Percentiles rank a stretch among this genome's conserved stretches.
phyloP scores from a whole-genome alignment of 208 protist genomes.

The Acanthamoeba lenticulata region DNA sequence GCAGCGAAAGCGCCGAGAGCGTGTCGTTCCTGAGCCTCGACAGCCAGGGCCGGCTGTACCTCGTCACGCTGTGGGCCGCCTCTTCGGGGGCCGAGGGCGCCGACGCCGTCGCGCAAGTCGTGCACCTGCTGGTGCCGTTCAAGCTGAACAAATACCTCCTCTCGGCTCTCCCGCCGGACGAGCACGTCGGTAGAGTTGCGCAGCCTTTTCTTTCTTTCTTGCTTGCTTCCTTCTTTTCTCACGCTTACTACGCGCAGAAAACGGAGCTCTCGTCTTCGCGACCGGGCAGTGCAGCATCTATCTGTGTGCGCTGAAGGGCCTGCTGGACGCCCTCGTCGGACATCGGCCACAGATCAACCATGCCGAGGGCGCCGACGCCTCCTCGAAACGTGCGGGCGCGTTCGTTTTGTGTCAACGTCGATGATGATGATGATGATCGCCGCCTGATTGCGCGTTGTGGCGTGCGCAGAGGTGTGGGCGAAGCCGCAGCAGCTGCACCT shows the following conservation, averaged over 20 bases:
- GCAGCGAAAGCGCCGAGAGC: background rate
- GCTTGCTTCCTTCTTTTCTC: background rate
- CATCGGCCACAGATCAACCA: background rate
- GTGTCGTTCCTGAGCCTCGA: background rate
- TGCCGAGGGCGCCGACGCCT: background rate
- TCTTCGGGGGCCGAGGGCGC: background rate
- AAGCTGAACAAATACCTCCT: constrained; percentile 11
- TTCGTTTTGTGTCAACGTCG: background rate
- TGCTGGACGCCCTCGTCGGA: background rate
- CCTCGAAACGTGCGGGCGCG: background rate
- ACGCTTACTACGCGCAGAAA: background rate
- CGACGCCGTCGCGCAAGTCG: background rate
- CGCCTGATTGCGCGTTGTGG: background rate
- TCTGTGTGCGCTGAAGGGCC: background rate
- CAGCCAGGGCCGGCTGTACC: background rate
- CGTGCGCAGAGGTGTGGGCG: constrained; percentile 3
- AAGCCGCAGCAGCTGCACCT: constrained; percentile 41
- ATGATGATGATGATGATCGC: background rate
- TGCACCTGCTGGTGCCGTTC: background rate
- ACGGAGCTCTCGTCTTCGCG: constrained; percentile 18
- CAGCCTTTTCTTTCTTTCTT: background rate
- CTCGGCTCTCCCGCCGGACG: background rate
- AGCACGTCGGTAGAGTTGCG: background rate
- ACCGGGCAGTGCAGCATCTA: constrained; percentile 8
- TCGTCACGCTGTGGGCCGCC: background rate